Evolutionary conservation across 768 basidiomycete genomes (phyloP), one percentile per base, ranked within the genome.

Genomic region (Mycena rebaudengoi): DNA sequence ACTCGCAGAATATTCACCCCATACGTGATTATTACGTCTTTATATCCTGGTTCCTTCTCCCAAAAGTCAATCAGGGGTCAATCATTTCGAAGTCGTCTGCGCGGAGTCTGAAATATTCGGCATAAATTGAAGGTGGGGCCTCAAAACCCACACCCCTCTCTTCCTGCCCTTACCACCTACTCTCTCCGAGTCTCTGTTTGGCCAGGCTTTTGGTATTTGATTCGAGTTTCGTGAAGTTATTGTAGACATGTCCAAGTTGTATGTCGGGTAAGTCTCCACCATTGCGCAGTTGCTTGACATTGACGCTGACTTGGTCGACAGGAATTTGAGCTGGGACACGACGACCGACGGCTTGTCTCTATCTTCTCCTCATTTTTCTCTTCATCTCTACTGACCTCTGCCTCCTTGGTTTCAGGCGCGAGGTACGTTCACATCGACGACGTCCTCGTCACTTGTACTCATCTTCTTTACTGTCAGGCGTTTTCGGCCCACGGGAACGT

Each of bases 301-400:
- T 32, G 44, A 29, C 32, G 23, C 51, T 54, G 3, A 50, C 26
- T 35, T 6, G 3, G 12, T n/a, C 16, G 16, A 79, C 88, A 94
- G 92, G 84, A 94, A 94, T 88, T 85, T 94, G 86, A 93, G 91
- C 85, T 95, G 93, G 93, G 91, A 90, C 85, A 97, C 96, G 78
- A 95, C 88, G 77, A 95, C 96, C 87, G 95, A 97, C 28, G 85
- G 86, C 60, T 86, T 98, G 95, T 76, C 26, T 16, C 16, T 37
- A 45, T 1, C 13, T 6, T 5, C 50, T 63, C 60, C 70, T 66
- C 70, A 26, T 32, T 44, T 75, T 68, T 69, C n/a, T n/a, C n/a
- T 74, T 65, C 0, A 7, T 60, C 69, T 68, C 66, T 16, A 18
- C 13, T 56, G 72, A 65, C 66, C 23, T 26, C 2, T 62, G 65